Evolutionary conservation across 2,329 filamentous ascomycete genomes (phyloP).

Genomic region (Cladophialophora exuberans): DNA sequence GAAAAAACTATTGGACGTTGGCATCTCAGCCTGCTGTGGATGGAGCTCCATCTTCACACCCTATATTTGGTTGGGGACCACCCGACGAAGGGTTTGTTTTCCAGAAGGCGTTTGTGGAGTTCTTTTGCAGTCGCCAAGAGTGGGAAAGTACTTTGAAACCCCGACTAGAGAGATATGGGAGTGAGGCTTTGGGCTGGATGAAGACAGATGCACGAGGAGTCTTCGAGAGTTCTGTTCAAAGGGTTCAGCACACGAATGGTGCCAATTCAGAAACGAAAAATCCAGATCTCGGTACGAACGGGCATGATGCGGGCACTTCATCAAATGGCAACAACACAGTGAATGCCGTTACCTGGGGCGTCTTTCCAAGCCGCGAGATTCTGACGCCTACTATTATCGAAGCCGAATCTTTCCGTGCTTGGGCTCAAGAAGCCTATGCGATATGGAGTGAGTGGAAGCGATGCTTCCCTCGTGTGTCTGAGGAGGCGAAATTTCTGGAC

Average conservation of each 20-base stretch:
- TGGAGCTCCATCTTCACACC: conserved; percentile 74
- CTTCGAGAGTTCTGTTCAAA: conserved; percentile 61
- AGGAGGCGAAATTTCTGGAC: conserved; percentile 72
- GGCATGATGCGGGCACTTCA: neutral
- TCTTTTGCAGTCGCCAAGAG: conserved; percentile 78
- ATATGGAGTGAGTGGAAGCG: conserved; percentile 95
- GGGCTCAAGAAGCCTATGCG: conserved; percentile 93
- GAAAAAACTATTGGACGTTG: conserved; percentile 90
- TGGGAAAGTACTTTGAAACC: conserved; percentile 67
- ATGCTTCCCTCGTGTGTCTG: conserved; percentile 76
- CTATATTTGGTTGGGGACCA: conserved; percentile 91
- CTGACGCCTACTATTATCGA: conserved; percentile 96
- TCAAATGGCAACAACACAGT: conserved; percentile 59
- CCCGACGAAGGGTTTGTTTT: conserved; percentile 86
- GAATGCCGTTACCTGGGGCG: conserved; percentile 96
- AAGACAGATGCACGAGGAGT: conserved; percentile 78
- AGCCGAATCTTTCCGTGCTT: conserved; percentile 88
- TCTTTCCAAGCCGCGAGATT: conserved; percentile 94
- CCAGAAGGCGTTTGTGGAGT: conserved; percentile 97
- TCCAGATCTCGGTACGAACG: neutral
- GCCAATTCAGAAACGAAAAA: neutral
- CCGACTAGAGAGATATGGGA: conserved; percentile 62
- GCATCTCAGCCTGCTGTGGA: conserved; percentile 95
- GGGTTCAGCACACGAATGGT: neutral
- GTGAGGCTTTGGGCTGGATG: conserved; percentile 80